Evolutionary conservation across 768 basidiomycete genomes (phyloP).

Genomic region (Pleurotus tuber-regium): DNA sequence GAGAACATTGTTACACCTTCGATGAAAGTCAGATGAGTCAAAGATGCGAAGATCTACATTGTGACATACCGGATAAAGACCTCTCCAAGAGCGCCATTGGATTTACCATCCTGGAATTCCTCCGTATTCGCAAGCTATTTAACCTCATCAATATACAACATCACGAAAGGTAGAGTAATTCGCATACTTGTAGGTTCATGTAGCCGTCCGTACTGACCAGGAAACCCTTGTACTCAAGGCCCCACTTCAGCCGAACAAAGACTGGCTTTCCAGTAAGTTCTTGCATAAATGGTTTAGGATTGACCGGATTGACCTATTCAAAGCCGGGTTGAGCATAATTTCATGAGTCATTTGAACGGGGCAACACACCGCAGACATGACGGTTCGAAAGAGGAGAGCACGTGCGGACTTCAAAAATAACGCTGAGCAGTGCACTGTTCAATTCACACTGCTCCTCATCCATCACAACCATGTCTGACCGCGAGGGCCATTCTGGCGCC

Average conservation of each 20-base stretch:
- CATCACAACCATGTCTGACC: slow-evolving; percentile 73
- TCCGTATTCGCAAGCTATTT: slow-evolving; percentile 95
- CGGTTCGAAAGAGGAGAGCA: slow-evolving; percentile 36
- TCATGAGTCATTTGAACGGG: slow-evolving; percentile 10
- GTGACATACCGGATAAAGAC: slow-evolving; percentile 89
- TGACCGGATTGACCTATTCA: slow-evolving; percentile 81
- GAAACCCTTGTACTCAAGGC: slow-evolving; percentile 98
- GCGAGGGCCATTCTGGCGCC: slow-evolving; percentile 69
- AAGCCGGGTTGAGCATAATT: slow-evolving; percentile 12
- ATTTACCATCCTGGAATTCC: slow-evolving; percentile 94
- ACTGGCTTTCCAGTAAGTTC: slow-evolving; percentile 98
- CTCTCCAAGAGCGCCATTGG: slow-evolving; percentile 95
- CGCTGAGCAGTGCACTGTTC: too few species aligned
- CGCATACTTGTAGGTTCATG: slow-evolving; percentile 94
- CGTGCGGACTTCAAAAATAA: slow-evolving; percentile 6
- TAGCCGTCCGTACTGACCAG: slow-evolving; percentile 98
- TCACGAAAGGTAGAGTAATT: slow-evolving; percentile 4
- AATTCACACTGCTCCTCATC: slow-evolving; percentile 1
- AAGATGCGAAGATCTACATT: background rate
- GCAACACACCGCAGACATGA: slow-evolving; percentile 63
- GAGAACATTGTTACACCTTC: slow-evolving; percentile 91
- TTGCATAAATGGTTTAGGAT: slow-evolving; percentile 98
- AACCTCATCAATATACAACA: slow-evolving; percentile 1
- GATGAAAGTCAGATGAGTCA: slow-evolving; percentile 14
- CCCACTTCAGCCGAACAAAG: slow-evolving; percentile 96